Evolutionary conservation across 2,329 filamentous ascomycete genomes (phyloP).

Genomic region (Tolypocladium pustulatum): DNA sequence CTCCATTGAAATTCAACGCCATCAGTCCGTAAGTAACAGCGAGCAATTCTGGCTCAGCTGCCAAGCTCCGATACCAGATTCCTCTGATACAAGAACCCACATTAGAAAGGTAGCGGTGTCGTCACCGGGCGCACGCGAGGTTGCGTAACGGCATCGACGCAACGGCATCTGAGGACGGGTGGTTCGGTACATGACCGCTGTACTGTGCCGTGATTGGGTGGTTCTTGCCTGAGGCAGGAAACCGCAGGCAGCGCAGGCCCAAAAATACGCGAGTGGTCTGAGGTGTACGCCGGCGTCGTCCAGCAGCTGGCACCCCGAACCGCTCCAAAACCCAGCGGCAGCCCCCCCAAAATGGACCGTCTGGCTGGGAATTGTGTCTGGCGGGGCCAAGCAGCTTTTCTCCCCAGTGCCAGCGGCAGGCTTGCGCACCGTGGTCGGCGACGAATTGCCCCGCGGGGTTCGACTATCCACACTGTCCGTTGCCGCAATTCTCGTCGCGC

Average conservation of each 20-base stretch:
- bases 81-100: not conserved
- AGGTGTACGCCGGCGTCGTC: conserved; percentile 10
- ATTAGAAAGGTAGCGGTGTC: not conserved
- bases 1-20: not conserved
- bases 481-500: too few relatives aligned
- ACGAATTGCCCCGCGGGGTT: not conserved
- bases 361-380: not conserved
- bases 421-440: not conserved
- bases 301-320: not conserved
- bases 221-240: conserved; percentile 11
- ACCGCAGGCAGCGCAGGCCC: conserved; percentile 5
- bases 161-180: not conserved
- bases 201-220: not conserved
- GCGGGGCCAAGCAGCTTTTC: not conserved
- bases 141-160: not conserved
- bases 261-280: conserved; percentile 16
- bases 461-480: not conserved
- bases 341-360: not conserved
- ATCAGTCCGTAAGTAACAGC: not conserved
- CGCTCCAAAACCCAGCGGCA: not conserved
- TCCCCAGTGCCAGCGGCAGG: not conserved
- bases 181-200: not conserved
- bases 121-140: not conserved
- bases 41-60: not conserved
- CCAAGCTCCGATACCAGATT: not conserved